Evolutionary conservation across 164 flowering plant genomes (phyloP), one percentile per base, ranked within the genome.

Genomic region (Cinnamomum micranthum): DNA sequence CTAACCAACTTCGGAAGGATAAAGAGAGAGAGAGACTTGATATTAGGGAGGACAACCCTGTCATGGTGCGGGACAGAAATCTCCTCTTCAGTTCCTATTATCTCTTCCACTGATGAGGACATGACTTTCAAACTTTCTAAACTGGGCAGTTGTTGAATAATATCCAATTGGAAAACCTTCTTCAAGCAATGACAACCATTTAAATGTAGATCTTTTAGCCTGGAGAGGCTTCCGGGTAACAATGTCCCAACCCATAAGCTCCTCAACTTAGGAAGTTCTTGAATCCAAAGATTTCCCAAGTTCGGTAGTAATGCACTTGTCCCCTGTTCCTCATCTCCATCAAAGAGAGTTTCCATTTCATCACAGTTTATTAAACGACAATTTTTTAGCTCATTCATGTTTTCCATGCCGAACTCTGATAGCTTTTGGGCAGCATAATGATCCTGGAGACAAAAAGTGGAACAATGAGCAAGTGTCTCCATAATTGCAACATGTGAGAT

Each of bases 361-460:
- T 71, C 65, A 33, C 82, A 80, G 2, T 68, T 72, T 14, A 35
- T 65, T 12, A 80, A 19, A 11, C 33, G 14, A 27, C 80, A 80
- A 13, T 20, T 41, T 33, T 59, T 50, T 14, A 80, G 59, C 14
- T 17, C 14, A 31, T 70, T 72, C 50, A 72, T 28, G 13, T 71
- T 69, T 47, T 17, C 71, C 6, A 58, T 35, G 4, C 72, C 73
- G 20, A 80, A 73, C 27, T 73, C 72, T 4, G 77, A 73, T 14
- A 80, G 68, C n/a, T 31, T 65, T 50, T 59, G 25, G 9, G 67
- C 41, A 59, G 28, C 67, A 33, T 22, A 2, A 66, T 76, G 79
- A 24, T 72, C 59, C 33, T 65, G 72, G 24, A 76, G 19, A 28
- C 3, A 22, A 22, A 80, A 76, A 6, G 66, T 74, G 12, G 24